Base-by-base conservation (phyloP, 2,329 filamentous ascomycete genomes). In the Fusarium sp. region DNA sequence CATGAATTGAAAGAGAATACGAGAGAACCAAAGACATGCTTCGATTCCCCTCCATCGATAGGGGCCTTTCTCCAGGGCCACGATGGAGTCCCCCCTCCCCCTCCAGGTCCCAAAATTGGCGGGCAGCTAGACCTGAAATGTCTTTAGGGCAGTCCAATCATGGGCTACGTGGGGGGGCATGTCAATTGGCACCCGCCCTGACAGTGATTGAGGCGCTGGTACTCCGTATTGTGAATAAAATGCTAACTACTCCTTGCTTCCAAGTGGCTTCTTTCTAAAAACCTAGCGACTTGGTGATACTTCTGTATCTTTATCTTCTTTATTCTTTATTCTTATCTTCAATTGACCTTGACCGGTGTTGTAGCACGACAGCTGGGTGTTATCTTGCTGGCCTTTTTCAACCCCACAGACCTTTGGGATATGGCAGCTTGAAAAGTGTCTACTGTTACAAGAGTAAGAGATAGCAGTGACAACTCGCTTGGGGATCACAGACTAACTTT, bases 71-170 rank as follows among this genome's bases (percentile, higher is more conserved):
- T 73, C 69, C 69, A 67, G 69, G 38, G 16, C 61, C 46, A 40
- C 19, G 3, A 72, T 72, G 69, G 69, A 69, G 68, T 23, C 40
- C 33, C 40, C 40, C 44, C 44, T 64, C 40, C 49, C 35, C 53
- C 53, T 60, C 63, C 49, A 65, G 42, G 63, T 58, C 60, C 49
- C 63, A 74, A 71, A 60, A 40, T 57, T 69, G 59, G 56, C 69
- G 49, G 58, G 71, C 59, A 46, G 59, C 70, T 73, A 75, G 57
- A 43, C 75, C 74, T 67, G 32, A 68, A 71, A 13, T 18, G 69
- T 67, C 44, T 38, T 54, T 74, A 63, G 74, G 60, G 63, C 57
- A 70, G 49, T 64, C 75, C 75, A 78, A 77, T 78, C 76, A 78
- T 53, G 15, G 15, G 38, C 69, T 53, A 25, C 65, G 68, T 72